Percentiles rank a stretch among this genome's conserved stretches.
phyloP scores from a whole-genome alignment of 208 protist species.

The Crithidia expoeki region DNA sequence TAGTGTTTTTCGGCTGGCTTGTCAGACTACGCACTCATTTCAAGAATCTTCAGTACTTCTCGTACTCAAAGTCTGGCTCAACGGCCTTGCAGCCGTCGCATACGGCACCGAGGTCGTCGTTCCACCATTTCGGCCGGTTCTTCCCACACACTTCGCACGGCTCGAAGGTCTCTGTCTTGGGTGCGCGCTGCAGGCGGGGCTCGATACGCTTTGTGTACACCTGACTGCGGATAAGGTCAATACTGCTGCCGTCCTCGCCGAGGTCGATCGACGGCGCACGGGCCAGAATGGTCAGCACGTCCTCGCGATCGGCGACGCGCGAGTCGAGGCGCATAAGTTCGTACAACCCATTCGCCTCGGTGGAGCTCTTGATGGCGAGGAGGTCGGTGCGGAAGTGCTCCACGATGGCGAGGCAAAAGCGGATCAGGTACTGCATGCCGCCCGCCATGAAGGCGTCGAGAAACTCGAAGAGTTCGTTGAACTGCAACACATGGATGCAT shows the following conservation, averaged over 20 bases:
- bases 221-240: conserved; percentile 68
- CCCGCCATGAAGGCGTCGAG: conserved; percentile 84
- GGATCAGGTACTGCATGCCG: conserved; percentile 80
- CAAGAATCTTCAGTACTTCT: no score
- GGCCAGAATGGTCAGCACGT: conserved; percentile 67
- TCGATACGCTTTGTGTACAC: conserved; percentile 77
- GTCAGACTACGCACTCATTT: no score
- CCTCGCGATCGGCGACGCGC: conserved; percentile 48
- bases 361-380: conserved; percentile 55
- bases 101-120: conserved; percentile 75
- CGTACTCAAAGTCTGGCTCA: conserved; percentile 44
- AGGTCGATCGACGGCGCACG: conserved; percentile 74
- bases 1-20: no score
- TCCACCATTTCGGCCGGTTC: conserved; percentile 74
- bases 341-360: conserved; percentile 73
- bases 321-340: conserved; percentile 90
- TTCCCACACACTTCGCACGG: conserved; percentile 80
- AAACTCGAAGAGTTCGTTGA: conserved; percentile 85
- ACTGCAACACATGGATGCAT: conserved; percentile 88
- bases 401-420: conserved; percentile 84
- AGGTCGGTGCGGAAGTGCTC: conserved; percentile 83
- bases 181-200: conserved; percentile 76
- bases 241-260: conserved; percentile 48
- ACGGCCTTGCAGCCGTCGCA: conserved; percentile 70
- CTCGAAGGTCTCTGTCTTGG: conserved; percentile 84